Evolutionary conservation across 164 flowering plant genomes (phyloP), one percentile per base, ranked within the genome.

Genomic region (Houttuynia cordata): DNA sequence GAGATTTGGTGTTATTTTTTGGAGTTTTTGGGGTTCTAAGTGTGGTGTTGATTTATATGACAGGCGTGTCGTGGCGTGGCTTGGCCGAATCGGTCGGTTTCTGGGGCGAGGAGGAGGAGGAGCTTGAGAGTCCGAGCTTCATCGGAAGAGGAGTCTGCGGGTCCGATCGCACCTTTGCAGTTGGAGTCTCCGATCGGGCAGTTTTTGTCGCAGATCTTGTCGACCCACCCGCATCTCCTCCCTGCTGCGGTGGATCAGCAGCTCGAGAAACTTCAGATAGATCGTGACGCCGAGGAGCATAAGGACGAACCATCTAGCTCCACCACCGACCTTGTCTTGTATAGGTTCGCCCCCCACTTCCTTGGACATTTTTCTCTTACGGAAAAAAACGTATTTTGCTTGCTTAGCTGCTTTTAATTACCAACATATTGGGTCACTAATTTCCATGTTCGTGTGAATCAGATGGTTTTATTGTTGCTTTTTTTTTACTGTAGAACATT

Each of bases 201-300:
- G 78, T 81, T 93, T 62, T 73, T 93, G 56, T 80, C 86, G 47
- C 86, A 90, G 67, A 90, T 90, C n/a, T 67, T 93, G 54, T 58
- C 52, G 22, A 89, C 80, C 68, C 97, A 89, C 53, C 98, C 98
- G 1, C 98, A 93, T 74, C 90, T 93, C 15, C 80, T 93, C 39
- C 91, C 88, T 22, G 91, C 96, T 59, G 98, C 98, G 0, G 96
- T 90, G 45, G 98, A 90, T 56, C 84, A 87, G 68, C 98, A 92
- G 70, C 97, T 92, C 54, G 83, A 92, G 60, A 93, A 78, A 75
- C 93, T 93, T 56, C 85, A 86, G 62, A 79, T 84, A 50, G 96
- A 86, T 24, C 81, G 86, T 40, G 88, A 86, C 57, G 75, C 84
- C 6, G 92, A 81, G 60, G 65, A 75, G 56, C 74, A 81, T 42